Evolutionary conservation across 1,284 basidiomycete genomes (phyloP), one percentile per base, ranked within the genome.

Genomic region (Omphalotus olearius): DNA sequence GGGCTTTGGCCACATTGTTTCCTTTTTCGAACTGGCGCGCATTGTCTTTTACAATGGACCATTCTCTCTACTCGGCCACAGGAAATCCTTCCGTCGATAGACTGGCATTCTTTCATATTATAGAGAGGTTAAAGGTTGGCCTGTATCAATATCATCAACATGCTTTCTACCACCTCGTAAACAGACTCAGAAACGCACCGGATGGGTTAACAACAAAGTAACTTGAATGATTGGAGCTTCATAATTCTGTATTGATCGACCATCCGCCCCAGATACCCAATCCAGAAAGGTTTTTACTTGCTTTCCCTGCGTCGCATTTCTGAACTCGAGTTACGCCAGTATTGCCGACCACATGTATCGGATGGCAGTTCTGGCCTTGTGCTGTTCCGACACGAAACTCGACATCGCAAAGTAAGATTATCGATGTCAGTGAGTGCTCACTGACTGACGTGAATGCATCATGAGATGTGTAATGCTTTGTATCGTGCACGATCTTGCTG

Each of bases 321-420:
- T 33, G 18, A 33, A 25, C 61, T 56, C 47, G 11, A 13, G 55
- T 50, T 45, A 47, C 40, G 47, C 14, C 59, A 95, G 92, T 59
- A 96, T 98, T 56, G 86, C 93, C 3, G 95, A 98, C 66, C 95
- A 98, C 65, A 98, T 97, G 95, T 96, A 97, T 67, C 79, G 96
- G 50, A 98, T 98, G 96, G 88, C 92, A 1, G 69, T 98, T 18
- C 78, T 98, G 42, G 88, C 93, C 1, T 86, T 98, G 81, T 88
- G 93, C 57, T 80, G 79, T 1, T 82, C 83, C 1, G 90, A 90
- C 57, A 48, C 73, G 3, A 75, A 69, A 0, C 76, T 96, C 6
- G 91, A 97, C 64, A 76, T 93, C 6, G 70, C 85, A 37, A 93
- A 88, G 88, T 88, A 57, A 51, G 76, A 60, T 2, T 28, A 20